Evolutionary conservation across 116 monocot species (phyloP), one percentile per base, ranked within the genome.

Genomic region (Trichopus zeylanicus): DNA sequence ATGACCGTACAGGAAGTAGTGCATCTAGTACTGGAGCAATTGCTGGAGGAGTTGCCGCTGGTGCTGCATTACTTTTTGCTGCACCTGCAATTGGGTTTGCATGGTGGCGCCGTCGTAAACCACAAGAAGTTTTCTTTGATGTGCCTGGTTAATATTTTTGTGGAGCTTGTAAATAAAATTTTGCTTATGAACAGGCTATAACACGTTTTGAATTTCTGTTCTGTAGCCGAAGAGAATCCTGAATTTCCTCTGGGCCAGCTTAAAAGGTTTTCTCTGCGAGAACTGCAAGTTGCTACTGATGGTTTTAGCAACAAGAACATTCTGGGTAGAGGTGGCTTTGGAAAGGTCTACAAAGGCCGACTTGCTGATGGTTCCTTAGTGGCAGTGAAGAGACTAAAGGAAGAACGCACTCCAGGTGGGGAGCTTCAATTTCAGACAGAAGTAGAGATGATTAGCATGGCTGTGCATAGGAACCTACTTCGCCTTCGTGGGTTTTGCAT

Each of bases 361-460:
- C 77, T 94, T 52, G 75, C 89, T 34, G 94, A 94, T 73, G 94
- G 94, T 53, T 73, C 83, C 20, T 53, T 89, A 35, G 89, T 94
- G 54, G 94, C 94, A 9, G 94, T 94, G 42, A 94, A 94, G 70
- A 77, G 94, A 59, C 64, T 94, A 52, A 94, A 89, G 64, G 94
- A 94, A 46, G 94, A 89, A 57, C 69, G 89, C 26, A 89, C 89
- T 5, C 85, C 94, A 12, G 94, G 94, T 48, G 94, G 94, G 6
- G 94, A 94, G 70, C 83, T 94, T 38, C 94, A 94, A 39, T 94
- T 94, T 63, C 94, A 94, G 58, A 94, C 94, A 59, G 94, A 94
- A 62, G 94, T 94, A 13, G 94, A 94, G 63, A 86, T 94, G 89
- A 94, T 94, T 49, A 94, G 94, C 73, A 89, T 94, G 94, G 94